Percentiles rank a stretch among this genome's conserved stretches.
phyloP scores from a whole-genome alignment of 2,329 filamentous ascomycete species.

The Bipolaris oryzae region DNA sequence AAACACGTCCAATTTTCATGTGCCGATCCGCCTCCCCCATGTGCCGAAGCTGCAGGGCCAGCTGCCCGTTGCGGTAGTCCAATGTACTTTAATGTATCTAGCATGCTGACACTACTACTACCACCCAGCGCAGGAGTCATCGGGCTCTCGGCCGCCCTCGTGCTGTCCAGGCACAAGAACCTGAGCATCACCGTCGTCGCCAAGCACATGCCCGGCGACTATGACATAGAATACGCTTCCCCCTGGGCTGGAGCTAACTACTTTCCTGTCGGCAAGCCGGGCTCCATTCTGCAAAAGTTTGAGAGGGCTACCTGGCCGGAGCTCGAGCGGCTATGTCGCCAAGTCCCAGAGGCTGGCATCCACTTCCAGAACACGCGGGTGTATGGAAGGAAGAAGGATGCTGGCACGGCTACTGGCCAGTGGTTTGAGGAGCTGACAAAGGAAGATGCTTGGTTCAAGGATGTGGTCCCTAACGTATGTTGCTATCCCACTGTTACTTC shows the following conservation, averaged over 20 bases:
- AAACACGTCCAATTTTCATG: neutral
- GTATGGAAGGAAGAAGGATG: slow-evolving; percentile 69
- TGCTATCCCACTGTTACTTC: slow-evolving; percentile 18
- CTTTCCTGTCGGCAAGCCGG: slow-evolving; percentile 60
- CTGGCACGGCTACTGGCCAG: slow-evolving; percentile 57
- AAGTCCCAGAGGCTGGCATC: slow-evolving; percentile 77
- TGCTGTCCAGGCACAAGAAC: slow-evolving; percentile 62
- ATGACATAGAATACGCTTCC: slow-evolving; percentile 89
- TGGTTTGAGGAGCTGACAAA: slow-evolving; percentile 72
- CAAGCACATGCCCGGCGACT: slow-evolving; percentile 93
- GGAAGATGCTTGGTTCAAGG: slow-evolving; percentile 74
- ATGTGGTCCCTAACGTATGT: slow-evolving; percentile 70
- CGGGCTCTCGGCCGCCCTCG: slow-evolving; percentile 68
- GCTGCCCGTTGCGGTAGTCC: neutral
- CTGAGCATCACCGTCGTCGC: slow-evolving; percentile 73
- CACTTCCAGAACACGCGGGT: slow-evolving; percentile 71
- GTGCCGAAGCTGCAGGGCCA: neutral
- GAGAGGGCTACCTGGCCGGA: slow-evolving; percentile 55
- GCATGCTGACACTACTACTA: slow-evolving; percentile 10
- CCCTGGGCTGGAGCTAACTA: slow-evolving; percentile 85
- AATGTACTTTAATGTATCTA: neutral
- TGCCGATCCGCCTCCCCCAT: neutral
- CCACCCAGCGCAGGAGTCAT: slow-evolving; percentile 67
- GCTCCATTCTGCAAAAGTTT: slow-evolving; percentile 47
- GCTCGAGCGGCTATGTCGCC: slow-evolving; percentile 54